Evolutionary conservation across 208 protist genomes (phyloP).

Genomic region (Phytomonas sp.): DNA sequence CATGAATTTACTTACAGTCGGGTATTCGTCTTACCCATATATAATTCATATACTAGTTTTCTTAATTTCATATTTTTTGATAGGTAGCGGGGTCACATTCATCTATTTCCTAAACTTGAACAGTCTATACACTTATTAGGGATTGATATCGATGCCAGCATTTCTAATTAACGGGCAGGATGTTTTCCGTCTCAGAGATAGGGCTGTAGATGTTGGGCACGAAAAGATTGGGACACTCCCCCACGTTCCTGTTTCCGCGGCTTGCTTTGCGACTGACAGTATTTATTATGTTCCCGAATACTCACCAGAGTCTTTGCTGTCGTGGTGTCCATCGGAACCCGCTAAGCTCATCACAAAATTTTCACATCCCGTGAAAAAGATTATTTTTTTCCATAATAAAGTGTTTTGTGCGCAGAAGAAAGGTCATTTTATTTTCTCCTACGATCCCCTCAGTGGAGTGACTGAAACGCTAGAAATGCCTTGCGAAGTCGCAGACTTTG

Average conservation of each 20-base stretch:
- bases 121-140: neutral
- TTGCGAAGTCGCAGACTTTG: conserved; percentile 23
- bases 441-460: conserved; percentile 45
- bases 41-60: neutral
- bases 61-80: conserved; percentile 8
- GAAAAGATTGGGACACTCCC: neutral
- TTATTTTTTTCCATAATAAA: conserved; percentile 61
- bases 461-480: conserved; percentile 36
- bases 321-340: neutral
- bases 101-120: neutral
- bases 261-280: neutral
- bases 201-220: conserved; percentile 6
- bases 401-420: conserved; percentile 32
- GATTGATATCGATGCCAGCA: neutral
- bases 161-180: neutral
- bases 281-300: neutral
- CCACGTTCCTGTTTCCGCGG: neutral
- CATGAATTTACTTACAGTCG: neutral
- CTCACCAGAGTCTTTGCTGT: neutral
- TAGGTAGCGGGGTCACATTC: conserved; percentile 13
- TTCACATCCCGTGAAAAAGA: conserved; percentile 1
- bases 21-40: neutral
- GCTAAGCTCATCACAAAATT: neutral
- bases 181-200: neutral
- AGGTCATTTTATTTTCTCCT: conserved; percentile 22